These are phyloP conservation scores for Phyllosticta citrichinensis DNA, from an alignment of 2,329 filamentous ascomycete species.

Conservation along the genomic window DNA sequence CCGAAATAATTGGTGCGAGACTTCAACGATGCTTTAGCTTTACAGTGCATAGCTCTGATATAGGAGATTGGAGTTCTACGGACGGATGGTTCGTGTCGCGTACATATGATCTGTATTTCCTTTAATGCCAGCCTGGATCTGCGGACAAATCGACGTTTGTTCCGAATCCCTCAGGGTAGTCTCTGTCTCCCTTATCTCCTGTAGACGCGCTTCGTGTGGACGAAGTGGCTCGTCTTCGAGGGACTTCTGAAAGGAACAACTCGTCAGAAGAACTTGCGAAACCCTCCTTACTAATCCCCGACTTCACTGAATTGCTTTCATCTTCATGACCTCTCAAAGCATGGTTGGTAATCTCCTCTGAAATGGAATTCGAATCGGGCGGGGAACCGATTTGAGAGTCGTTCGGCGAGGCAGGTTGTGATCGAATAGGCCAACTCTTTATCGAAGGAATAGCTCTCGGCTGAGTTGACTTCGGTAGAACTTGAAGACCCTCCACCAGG, in stretches of 20 bases:
- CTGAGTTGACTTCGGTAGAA: constrained; percentile 45
- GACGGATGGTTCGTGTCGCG: no score
- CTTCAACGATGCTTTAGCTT: no score
- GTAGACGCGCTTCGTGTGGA: background rate
- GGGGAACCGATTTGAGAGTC: constrained; percentile 39
- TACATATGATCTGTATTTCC: no score
- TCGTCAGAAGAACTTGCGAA: no score
- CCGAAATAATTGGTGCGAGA: no score
- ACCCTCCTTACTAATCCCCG: background rate
- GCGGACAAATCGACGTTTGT: no score
- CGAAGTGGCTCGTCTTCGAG: background rate
- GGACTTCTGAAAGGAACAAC: background rate
- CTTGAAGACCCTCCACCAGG: constrained; percentile 48
- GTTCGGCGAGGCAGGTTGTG: constrained; percentile 45
- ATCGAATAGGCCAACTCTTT: constrained; percentile 56
- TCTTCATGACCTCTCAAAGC: background rate
- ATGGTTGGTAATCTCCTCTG: background rate
- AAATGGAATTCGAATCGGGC: constrained; percentile 2
- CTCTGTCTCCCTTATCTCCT: background rate
- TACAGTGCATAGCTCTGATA: no score
- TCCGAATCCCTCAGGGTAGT: background rate
- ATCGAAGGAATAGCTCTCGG: constrained; percentile 54
- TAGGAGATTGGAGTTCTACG: no score
- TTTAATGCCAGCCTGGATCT: no score
- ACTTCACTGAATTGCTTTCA: constrained; percentile 1